Percentiles rank a stretch among this genome's conserved stretches.
Evolutionary conservation across 495 filamentous ascomycete genomes (phyloP).

Genomic region (Podospora pseudopauciseta): DNA sequence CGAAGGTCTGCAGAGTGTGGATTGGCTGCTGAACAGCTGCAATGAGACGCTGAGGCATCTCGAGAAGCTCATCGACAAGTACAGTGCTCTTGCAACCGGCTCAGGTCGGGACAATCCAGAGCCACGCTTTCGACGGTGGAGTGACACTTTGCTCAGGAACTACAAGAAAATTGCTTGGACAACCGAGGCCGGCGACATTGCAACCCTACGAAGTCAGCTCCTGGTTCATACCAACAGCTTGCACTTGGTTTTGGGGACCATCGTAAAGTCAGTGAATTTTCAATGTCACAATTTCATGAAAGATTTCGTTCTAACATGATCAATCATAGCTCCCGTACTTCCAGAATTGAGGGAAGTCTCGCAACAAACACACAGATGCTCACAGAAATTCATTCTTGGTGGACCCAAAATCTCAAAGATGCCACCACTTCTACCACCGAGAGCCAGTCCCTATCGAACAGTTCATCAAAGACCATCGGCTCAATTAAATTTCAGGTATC

Average conservation of each 20-base stretch:
- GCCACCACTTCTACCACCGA: background rate
- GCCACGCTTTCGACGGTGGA: slow-evolving; percentile 17
- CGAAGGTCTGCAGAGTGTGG: background rate
- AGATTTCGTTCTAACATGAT: background rate
- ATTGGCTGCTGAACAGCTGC: slow-evolving; percentile 11
- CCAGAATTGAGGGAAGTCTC: slow-evolving; percentile 9
- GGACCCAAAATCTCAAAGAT: slow-evolving; percentile 11
- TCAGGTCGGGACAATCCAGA: background rate
- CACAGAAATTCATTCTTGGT: slow-evolving; percentile 13
- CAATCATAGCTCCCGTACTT: slow-evolving; percentile 5
- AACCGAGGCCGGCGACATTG: slow-evolving; percentile 19
- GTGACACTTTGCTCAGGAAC: slow-evolving; percentile 13
- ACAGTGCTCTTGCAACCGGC: slow-evolving; percentile 2
- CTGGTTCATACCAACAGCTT: slow-evolving; percentile 22
- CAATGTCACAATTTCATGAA: background rate
- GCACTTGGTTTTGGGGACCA: slow-evolving; percentile 15
- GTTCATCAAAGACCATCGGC: background rate
- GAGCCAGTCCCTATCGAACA: background rate
- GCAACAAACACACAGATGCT: slow-evolving; percentile 1
- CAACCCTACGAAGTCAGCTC: slow-evolving; percentile 18
- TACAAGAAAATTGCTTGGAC: slow-evolving; percentile 24
- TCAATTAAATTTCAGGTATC: background rate
- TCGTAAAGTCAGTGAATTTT: slow-evolving; percentile 14
- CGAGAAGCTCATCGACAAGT: slow-evolving; percentile 17
- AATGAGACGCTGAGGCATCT: slow-evolving; percentile 20